Base-by-base conservation (phyloP, 257 asterid species). In the Salvia rosmarinus region DNA sequence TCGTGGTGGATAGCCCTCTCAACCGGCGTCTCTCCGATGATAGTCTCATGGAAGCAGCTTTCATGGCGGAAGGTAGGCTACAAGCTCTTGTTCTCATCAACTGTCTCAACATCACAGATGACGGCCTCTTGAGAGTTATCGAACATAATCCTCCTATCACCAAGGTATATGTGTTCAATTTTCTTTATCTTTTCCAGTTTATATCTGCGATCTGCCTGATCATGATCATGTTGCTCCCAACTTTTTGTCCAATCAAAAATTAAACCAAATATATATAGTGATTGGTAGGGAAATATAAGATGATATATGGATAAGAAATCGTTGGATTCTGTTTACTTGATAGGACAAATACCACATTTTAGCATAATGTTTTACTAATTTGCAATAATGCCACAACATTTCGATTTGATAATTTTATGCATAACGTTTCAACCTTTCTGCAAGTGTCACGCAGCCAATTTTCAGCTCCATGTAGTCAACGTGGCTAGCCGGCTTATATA, bases 61-160 rank as follows among this genome's bases (percentile, higher is more conserved):
- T 88, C 35, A 86, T 71, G 60, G 85, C 90, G 0, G 57, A 79
- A 12, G 95, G 96, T 2, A 77, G 82, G 64, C 78, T 90, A 2
- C 82, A 81, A 57, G 50, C 72, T 59, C 77, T 94, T 44, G 85
- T 83, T 80, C 84, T 91, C 14, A 77, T 79, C 59, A 80, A 84
- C 75, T 90, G 96, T 73, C 5, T 50, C 21, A 84, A 65, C 78
- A 72, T 94, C 61, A 85, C 95, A 9, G 95, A 89, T 79, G 81
- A 84, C 58, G 92, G 81, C 44, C 82, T 94, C 67, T 68, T 74
- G 35, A 81, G 61, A 43, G 79, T 91, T 37, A 59, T 80, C 4
- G 49, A 79, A 0, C 77, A 70, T 39, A 94, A 91, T 77, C 92
- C 92, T 62, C 37, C 13, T 9, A 86, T 91, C 64, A 77, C 43